Evolutionary conservation across 129 eudicot genomes (phyloP), one percentile per base, ranked within the genome.

Genomic region (Flaveria brownii): DNA sequence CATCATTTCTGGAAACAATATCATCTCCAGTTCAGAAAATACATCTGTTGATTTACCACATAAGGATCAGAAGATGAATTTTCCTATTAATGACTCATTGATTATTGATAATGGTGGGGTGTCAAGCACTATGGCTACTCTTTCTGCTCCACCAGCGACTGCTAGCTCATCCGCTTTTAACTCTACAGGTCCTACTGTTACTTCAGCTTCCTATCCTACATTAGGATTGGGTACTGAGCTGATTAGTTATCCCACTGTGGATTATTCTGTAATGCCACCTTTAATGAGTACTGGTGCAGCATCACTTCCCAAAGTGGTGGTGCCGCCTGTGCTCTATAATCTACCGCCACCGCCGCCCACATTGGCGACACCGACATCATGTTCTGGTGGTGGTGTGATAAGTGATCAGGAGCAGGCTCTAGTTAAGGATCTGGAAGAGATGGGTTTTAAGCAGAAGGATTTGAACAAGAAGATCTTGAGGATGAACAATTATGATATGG

Each of bases 371-470:
- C 68, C 0, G 11, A 46, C 75, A 10, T 52, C 83, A 11, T 63
- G 73, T 28, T 64, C 71, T 26, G 33, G 55, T 49, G 73, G 30
- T 45, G 67, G 14, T 14, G 70, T 23, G 9, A 65, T 62, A 2
- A 76, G 52, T 17, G 88, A 74, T 14, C 82, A 78, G 17, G 94
- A 92, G 87, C 78, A 75, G 77, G 74, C 59, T 16, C 87, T 88
- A 8, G 82, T 92, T 9, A 82, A 61, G 82, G 94, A 88, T 59
- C 86, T 92, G 4, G 90, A 83, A 73, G 83, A 78, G 12, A 90
- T 92, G 98, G 98, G 98, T 20, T 92, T 92, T 67, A 82, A 73
- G 63, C 81, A 90, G 59, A 80, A 74, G 36, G 96, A 86, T 42
- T 46, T 86, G 77, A 93, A 93, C 86, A 90, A 88, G 78, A 78